Evolutionary conservation across 495 filamentous ascomycete genomes (phyloP).

Genomic region (Lepidopterella palustris): DNA sequence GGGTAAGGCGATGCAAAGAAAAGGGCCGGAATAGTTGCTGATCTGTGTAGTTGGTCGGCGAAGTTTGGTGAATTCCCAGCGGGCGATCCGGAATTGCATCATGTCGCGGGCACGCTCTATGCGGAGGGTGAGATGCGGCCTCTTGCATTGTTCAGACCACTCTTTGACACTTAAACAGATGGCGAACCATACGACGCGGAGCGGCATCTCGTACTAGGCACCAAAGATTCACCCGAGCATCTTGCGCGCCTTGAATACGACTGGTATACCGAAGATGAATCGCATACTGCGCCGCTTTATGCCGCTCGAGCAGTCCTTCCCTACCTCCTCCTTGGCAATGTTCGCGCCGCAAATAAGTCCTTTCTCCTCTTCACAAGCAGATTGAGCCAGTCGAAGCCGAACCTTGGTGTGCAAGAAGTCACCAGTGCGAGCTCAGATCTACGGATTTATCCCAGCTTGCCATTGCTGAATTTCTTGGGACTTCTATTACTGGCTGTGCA

Average conservation of each 20-base stretch:
- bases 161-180: conserved; percentile 44
- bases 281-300: conserved; percentile 84
- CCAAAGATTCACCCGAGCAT: conserved; percentile 75
- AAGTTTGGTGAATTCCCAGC: conserved; percentile 80
- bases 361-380: conserved; percentile 72
- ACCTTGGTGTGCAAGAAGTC: conserved; percentile 71
- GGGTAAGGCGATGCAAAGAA: conserved; percentile 43
- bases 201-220: conserved; percentile 81
- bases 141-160: conserved; percentile 14
- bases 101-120: conserved; percentile 81
- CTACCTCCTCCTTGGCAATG: conserved; percentile 83
- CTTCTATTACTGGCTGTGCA: conserved; percentile 78
- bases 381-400: conserved; percentile 60
- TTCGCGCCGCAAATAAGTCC: conserved; percentile 78
- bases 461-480: conserved; percentile 86
- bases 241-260: conserved; percentile 78
- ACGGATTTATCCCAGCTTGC: conserved; percentile 77
- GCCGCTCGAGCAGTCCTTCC: conserved; percentile 84
- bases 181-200: conserved; percentile 89
- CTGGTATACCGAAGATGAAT: conserved; percentile 86
- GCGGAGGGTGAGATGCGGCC: conserved; percentile 54
- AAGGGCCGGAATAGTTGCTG: background rate
- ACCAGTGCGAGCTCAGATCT: conserved; percentile 67
- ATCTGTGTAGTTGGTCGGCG: conserved; percentile 62
- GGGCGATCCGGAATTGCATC: conserved; percentile 92